phyloP scores from a whole-genome alignment of 768 basidiomycete genomes.

The Leccinum longicurvipes region DNA sequence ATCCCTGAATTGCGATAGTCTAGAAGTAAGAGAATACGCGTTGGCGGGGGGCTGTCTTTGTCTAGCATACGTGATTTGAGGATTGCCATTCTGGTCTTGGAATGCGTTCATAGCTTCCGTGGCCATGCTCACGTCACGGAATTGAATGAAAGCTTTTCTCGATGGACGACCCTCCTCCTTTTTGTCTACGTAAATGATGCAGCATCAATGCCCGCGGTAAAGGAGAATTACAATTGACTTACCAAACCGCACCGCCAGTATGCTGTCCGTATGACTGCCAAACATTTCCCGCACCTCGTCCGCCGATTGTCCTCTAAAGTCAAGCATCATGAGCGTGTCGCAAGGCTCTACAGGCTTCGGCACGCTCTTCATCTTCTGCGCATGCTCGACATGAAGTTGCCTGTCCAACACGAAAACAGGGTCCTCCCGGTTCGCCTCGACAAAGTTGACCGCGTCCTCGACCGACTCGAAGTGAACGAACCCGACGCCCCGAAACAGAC shows the following conservation, averaged over 20 bases:
- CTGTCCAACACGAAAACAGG: conserved; percentile 50
- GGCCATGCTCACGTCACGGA: conserved; percentile 43
- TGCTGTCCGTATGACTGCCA: conserved; percentile 12
- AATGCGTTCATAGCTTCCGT: conserved; percentile 45
- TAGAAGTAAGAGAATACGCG: conserved; percentile 15
- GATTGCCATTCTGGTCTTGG: conserved; percentile 18
- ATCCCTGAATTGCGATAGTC: conserved; percentile 12
- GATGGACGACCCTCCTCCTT: conserved; percentile 28
- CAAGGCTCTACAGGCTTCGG: conserved; percentile 18
- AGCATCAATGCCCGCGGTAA: background rate
- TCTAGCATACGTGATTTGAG: conserved; percentile 17
- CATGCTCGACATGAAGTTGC: conserved; percentile 41
- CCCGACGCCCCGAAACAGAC: conserved; percentile 41
- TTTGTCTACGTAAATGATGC: conserved; percentile 30
- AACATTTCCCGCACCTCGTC: conserved; percentile 26
- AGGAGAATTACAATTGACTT: conserved; percentile 3
- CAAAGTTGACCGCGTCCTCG: conserved; percentile 37
- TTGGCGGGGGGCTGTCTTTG: conserved; percentile 8
- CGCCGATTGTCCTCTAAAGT: conserved; percentile 25
- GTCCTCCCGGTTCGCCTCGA: conserved; percentile 37
- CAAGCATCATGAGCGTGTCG: conserved; percentile 30
- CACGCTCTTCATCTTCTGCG: conserved; percentile 8
- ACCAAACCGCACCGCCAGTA: conserved; percentile 32
- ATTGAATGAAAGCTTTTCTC: conserved; percentile 53
- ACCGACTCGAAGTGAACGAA: conserved; percentile 42